Percentiles rank a stretch among this genome's conserved stretches.
Conservation (phyloP, 1,284 basidiomycete species). For the Xerocomus amazonicus region DNA sequence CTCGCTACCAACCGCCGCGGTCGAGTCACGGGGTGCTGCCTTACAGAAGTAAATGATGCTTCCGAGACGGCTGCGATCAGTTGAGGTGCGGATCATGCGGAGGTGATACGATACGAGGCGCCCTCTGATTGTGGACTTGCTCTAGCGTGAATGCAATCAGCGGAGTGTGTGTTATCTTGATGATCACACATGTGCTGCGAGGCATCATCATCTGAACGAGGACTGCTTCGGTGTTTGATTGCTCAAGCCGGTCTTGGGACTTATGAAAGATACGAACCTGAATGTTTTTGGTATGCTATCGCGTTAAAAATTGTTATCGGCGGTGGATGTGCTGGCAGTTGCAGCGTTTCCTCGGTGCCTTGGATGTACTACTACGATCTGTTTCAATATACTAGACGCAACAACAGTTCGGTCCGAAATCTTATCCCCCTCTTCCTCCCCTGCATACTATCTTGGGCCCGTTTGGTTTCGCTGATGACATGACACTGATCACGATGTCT, state of each 20-base stretch:
- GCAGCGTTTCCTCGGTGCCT: conserved; percentile 8
- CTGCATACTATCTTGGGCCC: no score
- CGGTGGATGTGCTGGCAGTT: conserved; percentile 3
- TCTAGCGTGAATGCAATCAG: conserved; percentile 26
- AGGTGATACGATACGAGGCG: conserved; percentile 17
- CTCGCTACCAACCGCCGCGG: conserved; percentile 25
- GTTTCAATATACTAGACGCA: neutral
- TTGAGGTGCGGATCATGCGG: conserved; percentile 29
- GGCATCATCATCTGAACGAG: conserved; percentile 3
- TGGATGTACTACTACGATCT: neutral
- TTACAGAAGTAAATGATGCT: conserved; percentile 20
- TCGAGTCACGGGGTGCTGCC: conserved; percentile 5
- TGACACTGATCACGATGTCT: no score
- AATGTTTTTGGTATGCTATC: no score
- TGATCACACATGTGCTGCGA: conserved; percentile 22
- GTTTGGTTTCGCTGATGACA: no score
- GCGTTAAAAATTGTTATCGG: neutral
- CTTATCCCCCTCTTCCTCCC: no score
- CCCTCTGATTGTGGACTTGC: conserved; percentile 24
- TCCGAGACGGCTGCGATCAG: conserved; percentile 12
- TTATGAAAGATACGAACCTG: no score
- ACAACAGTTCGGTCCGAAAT: neutral
- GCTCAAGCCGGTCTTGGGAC: conserved; percentile 12
- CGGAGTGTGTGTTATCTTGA: conserved; percentile 18
- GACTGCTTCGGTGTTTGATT: conserved; percentile 14